phyloP scores from a whole-genome alignment of 352 stramenopile species.

The Globisporangium abappressorium region DNA sequence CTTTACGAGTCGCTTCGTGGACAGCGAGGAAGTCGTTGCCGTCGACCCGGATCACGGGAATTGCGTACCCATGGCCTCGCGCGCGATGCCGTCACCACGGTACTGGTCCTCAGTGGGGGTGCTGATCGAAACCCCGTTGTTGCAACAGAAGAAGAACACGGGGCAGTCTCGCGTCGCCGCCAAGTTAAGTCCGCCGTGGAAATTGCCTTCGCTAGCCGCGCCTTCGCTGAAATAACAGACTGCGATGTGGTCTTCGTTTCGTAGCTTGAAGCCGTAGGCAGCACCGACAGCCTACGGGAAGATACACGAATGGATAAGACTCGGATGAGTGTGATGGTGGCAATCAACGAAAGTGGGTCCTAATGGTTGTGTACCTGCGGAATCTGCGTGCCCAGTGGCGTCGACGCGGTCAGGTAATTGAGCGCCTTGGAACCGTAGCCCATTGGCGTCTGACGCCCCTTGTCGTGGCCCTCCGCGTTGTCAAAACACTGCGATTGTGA shows the following conservation, averaged over 20 bases:
- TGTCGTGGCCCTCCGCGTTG: conserved; percentile 94
- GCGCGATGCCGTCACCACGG: conserved; percentile 96
- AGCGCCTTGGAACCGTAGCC: conserved; percentile 95
- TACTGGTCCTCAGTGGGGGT: conserved; percentile 96
- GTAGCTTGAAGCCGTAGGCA: conserved; percentile 96
- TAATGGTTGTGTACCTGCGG: conserved; percentile 66
- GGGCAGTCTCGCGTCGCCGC: conserved; percentile 93
- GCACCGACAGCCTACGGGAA: conserved; percentile 90
- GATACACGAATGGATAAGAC: neutral
- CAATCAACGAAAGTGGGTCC: neutral
- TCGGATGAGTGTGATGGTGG: too few relatives aligned
- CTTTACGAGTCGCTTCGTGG: conserved; percentile 89
- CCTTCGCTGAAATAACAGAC: conserved; percentile 98
- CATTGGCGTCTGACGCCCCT: conserved; percentile 97
- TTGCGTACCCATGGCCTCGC: conserved; percentile 93
- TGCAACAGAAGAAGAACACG: conserved; percentile 97
- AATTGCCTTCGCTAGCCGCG: conserved; percentile 94
- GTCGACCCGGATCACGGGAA: conserved; percentile 95
- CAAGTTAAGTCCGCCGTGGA: conserved; percentile 97
- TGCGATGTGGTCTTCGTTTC: conserved; percentile 87
- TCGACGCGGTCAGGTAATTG: conserved; percentile 98
- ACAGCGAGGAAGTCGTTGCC: conserved; percentile 98
- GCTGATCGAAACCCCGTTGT: conserved; percentile 99
- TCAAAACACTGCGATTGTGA: conserved; percentile 82
- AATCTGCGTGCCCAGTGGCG: conserved; percentile 96